Conservation (phyloP, 371 early-diverging fungal genomes). For the Mucor indicus region DNA sequence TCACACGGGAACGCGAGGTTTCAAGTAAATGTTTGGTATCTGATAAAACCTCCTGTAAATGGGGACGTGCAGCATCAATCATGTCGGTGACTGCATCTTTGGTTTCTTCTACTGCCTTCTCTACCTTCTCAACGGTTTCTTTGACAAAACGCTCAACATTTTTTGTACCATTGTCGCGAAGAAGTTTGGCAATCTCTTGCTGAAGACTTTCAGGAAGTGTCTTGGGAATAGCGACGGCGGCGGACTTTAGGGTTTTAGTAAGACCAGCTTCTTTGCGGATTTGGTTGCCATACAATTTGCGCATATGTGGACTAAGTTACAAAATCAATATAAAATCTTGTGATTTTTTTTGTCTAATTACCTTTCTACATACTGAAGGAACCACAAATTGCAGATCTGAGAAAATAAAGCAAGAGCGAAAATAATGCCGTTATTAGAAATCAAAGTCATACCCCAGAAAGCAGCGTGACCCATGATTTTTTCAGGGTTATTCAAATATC, state of each 20-base stretch:
- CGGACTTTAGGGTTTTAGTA: slow-evolving; percentile 52
- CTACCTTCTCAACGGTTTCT: slow-evolving; percentile 58
- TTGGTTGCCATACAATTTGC: slow-evolving; percentile 75
- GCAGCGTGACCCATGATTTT: slow-evolving; percentile 86
- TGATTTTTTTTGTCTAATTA: slow-evolving; percentile 5
- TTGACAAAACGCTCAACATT: slow-evolving; percentile 56
- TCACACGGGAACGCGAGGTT: slow-evolving; percentile 42
- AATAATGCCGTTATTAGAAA: slow-evolving; percentile 74
- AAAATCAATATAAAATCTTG: background rate
- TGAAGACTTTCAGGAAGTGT: slow-evolving; percentile 30
- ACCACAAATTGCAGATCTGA: slow-evolving; percentile 76
- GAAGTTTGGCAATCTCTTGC: slow-evolving; percentile 31
- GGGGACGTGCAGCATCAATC: slow-evolving; percentile 50
- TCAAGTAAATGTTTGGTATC: slow-evolving; percentile 55
- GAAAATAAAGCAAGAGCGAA: slow-evolving; percentile 78
- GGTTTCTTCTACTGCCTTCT: slow-evolving; percentile 59
- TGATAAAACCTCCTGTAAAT: slow-evolving; percentile 56
- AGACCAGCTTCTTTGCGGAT: slow-evolving; percentile 78
- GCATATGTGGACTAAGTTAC: slow-evolving; percentile 69
- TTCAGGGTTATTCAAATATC: slow-evolving; percentile 87
- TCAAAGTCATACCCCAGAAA: slow-evolving; percentile 87
- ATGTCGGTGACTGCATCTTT: slow-evolving; percentile 53
- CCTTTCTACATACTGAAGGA: slow-evolving; percentile 78
- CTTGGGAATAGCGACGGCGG: slow-evolving; percentile 33
- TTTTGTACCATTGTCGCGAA: slow-evolving; percentile 43